phyloP scores from a whole-genome alignment of 2,329 filamentous ascomycete species.

The Sporothrix schenckii region DNA sequence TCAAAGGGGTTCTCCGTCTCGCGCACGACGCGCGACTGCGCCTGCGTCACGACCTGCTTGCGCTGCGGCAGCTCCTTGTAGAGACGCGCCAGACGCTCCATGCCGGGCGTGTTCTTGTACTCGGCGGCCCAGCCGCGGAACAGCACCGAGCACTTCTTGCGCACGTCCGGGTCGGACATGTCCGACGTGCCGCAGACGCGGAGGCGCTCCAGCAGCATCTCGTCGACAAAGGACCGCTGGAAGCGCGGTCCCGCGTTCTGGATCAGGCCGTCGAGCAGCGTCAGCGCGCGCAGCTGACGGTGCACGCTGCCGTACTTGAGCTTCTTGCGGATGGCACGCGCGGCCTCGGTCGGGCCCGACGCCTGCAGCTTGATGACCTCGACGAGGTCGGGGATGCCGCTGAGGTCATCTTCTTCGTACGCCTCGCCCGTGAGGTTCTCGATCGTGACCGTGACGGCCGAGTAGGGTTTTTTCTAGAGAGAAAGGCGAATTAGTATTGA shows the following conservation, averaged over 20 bases:
- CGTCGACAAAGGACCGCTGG: conserved; percentile 84
- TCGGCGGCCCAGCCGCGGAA: conserved; percentile 84
- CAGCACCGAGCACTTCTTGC: conserved; percentile 80
- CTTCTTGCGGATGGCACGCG: conserved; percentile 92
- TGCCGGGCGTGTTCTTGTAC: conserved; percentile 78
- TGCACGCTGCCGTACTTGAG: conserved; percentile 97
- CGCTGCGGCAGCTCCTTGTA: conserved; percentile 70
- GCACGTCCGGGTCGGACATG: conserved; percentile 82
- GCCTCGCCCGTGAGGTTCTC: conserved; percentile 88
- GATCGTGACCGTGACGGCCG: conserved; percentile 89
- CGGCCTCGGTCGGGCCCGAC: conserved; percentile 84
- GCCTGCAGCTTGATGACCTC: conserved; percentile 90
- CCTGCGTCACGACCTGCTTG: conserved; percentile 74
- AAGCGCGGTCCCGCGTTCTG: conserved; percentile 91
- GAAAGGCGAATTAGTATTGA: neutral
- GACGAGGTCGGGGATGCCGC: conserved; percentile 89
- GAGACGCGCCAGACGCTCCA: conserved; percentile 77
- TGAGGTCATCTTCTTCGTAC: conserved; percentile 87
- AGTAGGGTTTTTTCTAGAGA: conserved; percentile 78
- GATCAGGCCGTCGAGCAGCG: conserved; percentile 88
- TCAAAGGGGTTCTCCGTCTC: conserved; percentile 77
- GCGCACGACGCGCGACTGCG: conserved; percentile 78
- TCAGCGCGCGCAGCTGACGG: conserved; percentile 84
- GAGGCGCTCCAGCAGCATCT: conserved; percentile 86
- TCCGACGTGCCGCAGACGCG: conserved; percentile 84